These are phyloP conservation scores for Bolboschoenoplectus hybrid DNA, from an alignment of 202 grass and related monocot genomes.

Conservation along the genomic window DNA sequence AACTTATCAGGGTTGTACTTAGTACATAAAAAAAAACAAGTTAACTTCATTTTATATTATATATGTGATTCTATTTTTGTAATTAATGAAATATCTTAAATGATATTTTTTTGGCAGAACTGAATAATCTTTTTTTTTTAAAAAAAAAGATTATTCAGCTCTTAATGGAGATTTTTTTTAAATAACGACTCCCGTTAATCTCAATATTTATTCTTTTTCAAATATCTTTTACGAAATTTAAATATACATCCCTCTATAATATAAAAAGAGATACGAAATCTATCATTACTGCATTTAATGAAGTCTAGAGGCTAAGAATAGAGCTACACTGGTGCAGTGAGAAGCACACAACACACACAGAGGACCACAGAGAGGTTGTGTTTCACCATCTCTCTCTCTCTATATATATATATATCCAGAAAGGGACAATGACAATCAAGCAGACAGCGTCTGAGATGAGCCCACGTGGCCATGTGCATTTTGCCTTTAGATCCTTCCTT, in stretches of 20 bases:
- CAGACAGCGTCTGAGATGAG: slow-evolving; percentile 32
- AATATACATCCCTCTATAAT: too few species aligned
- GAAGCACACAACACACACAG: slow-evolving; percentile 12
- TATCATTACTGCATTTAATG: background rate
- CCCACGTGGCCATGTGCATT: slow-evolving; percentile 38
- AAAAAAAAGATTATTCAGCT: background rate
- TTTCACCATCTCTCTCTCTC: background rate
- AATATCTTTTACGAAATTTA: too few species aligned
- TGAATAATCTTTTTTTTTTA: background rate
- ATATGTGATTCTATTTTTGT: background rate
- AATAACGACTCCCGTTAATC: too few species aligned
- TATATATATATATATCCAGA: background rate
- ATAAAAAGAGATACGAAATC: too few species aligned
- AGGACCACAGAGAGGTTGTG: background rate
- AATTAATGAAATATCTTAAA: background rate
- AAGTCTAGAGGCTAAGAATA: background rate
- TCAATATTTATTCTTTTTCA: too few species aligned
- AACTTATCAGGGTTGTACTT: too few species aligned
- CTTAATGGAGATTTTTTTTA: background rate
- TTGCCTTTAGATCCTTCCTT: slow-evolving; percentile 42
- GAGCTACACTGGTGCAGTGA: background rate
- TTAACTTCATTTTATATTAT: background rate
- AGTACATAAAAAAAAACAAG: too few species aligned
- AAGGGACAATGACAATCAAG: background rate
- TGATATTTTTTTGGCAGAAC: background rate